These are phyloP conservation scores for Phyllosticta citriasiana DNA, from an alignment of 2,329 filamentous ascomycete species.

Conservation along the genomic window DNA sequence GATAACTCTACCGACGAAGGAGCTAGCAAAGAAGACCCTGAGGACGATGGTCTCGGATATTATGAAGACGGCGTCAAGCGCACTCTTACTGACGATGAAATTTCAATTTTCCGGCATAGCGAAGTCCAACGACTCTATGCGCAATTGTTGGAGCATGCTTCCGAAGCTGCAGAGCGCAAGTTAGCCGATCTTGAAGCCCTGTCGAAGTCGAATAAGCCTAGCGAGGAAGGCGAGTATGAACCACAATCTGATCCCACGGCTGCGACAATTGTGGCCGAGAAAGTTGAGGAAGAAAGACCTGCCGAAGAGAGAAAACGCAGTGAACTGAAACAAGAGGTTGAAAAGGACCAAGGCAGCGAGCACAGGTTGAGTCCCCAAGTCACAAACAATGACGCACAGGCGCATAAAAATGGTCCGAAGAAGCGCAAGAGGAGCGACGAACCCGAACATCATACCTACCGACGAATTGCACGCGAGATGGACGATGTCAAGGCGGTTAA, in stretches of 20 bases:
- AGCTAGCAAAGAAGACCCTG: conserved; percentile 30
- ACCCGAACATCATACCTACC: conserved; percentile 3
- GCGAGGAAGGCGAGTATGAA: conserved; percentile 16
- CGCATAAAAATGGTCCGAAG: background rate
- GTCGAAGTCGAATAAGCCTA: conserved; percentile 11
- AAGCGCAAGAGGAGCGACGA: background rate
- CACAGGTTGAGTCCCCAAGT: too few relatives aligned
- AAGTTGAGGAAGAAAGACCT: too few relatives aligned
- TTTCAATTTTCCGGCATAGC: conserved; percentile 80
- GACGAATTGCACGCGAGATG: conserved; percentile 14
- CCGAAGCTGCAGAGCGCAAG: background rate
- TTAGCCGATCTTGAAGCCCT: conserved; percentile 11
- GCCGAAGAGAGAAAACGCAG: background rate
- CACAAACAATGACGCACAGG: background rate
- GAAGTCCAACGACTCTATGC: conserved; percentile 52
- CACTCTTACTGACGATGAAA: conserved; percentile 83
- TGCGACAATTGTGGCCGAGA: background rate
- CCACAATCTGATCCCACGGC: background rate
- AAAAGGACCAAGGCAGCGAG: background rate
- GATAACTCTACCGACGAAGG: conserved; percentile 7
- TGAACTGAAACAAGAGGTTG: background rate
- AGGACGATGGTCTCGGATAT: conserved; percentile 64
- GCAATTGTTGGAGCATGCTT: background rate
- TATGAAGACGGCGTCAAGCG: conserved; percentile 81
- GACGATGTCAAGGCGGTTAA: conserved; percentile 23